Conservation (phyloP, 495 filamentous ascomycete species). For the Xylaria palmicola region DNA sequence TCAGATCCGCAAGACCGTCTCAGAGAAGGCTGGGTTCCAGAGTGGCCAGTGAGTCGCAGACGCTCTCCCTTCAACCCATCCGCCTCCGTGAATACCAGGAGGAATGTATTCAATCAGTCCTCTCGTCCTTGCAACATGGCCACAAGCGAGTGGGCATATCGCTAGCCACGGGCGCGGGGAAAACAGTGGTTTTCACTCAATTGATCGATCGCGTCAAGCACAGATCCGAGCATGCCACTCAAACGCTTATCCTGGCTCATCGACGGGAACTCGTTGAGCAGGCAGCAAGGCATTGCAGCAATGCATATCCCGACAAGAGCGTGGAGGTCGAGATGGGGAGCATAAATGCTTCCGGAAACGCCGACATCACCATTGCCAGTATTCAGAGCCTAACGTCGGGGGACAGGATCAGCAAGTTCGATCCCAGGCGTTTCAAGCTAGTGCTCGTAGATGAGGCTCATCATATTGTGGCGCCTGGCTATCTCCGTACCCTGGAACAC, state of each 20-base stretch:
- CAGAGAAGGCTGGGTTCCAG: constrained; percentile 24
- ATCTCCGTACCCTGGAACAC: constrained; percentile 68
- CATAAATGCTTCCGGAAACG: constrained; percentile 66
- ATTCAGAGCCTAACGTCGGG: constrained; percentile 74
- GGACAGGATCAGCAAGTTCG: constrained; percentile 76
- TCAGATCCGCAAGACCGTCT: constrained; percentile 1
- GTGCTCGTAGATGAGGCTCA: constrained; percentile 97
- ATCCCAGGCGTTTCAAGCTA: constrained; percentile 79
- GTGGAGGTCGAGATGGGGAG: constrained; percentile 91
- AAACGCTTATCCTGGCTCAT: constrained; percentile 90
- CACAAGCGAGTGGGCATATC: constrained; percentile 84
- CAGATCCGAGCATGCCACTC: constrained; percentile 55
- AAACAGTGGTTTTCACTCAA: constrained; percentile 97
- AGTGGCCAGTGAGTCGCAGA: neutral
- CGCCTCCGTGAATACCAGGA: constrained; percentile 76
- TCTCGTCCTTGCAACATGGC: constrained; percentile 67
- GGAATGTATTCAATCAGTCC: constrained; percentile 85
- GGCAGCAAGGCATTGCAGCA: constrained; percentile 77
- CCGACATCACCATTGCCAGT: constrained; percentile 95
- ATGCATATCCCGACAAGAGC: constrained; percentile 72
- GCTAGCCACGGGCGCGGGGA: constrained; percentile 87
- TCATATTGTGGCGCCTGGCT: constrained; percentile 84
- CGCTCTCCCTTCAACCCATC: constrained; percentile 32
- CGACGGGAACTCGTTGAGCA: constrained; percentile 94
- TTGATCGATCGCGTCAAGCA: constrained; percentile 76